Evolutionary conservation across 257 asterid genomes (phyloP), one percentile per base, ranked within the genome.

Genomic region (Echium plantagineum): DNA sequence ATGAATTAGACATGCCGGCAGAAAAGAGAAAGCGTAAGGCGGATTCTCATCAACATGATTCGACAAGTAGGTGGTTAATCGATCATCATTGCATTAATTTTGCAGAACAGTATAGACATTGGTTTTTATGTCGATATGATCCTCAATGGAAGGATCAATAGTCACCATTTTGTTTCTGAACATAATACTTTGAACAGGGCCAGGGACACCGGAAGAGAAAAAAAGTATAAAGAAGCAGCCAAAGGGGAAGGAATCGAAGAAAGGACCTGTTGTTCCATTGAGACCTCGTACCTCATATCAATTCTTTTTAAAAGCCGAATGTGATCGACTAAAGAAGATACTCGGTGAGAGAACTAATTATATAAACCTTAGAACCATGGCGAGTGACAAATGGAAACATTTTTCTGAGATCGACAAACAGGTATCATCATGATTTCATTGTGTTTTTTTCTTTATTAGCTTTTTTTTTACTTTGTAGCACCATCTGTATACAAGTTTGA

Each of bases 281-380:
- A 79, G 76, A 65, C 71, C 84, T 28, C 76, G 89, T 74, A 74
- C 76, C 28, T 80, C 82, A 22, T 83, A 85, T 72, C 94, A 77
- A 47, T 65, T 87, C 64, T 85, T 80, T 63, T 67, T 83, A 20
- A 76, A 69, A 58, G 55, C 74, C 72, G 96, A 85, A 72, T 75
- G 83, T 55, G 66, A 77, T 9, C 64, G 81, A 51, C 65, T 83
- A 53, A 85, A 55, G 76, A 59, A 42, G 67, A 61, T 52, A 47
- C 77, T 63, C 13, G 91, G 89, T 65, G 81, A 72, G 69, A 70
- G 53, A 52, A 61, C 69, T 4, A 58, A 61, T 61, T 58, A 38
- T 60, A 51, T 53, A 28, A 83, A 75, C 57, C 32, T 73, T 19
- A 77, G 91, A 51, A 69, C 75, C 3, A 66, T 74, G 87, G 89